Conservation (phyloP, 345 rosid genomes). For the Citrus inodora region DNA sequence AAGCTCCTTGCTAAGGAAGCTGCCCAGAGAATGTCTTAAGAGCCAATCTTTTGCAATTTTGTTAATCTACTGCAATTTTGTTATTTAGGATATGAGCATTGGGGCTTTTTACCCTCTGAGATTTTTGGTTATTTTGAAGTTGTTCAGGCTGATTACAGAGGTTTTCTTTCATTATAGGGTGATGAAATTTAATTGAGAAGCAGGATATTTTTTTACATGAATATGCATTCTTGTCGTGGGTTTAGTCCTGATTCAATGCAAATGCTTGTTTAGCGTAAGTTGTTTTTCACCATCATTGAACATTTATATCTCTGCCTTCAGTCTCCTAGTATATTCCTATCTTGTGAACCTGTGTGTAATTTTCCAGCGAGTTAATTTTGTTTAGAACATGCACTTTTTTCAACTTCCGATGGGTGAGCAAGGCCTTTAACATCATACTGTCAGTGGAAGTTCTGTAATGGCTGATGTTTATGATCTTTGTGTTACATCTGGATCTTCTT, state of each 20-base stretch:
- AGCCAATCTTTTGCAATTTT: background rate
- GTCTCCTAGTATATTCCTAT: too few species aligned
- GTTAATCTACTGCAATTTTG: background rate
- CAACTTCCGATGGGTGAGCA: background rate
- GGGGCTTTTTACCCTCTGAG: background rate
- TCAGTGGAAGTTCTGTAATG: background rate
- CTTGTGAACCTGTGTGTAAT: background rate
- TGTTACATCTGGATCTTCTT: background rate
- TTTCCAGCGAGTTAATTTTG: background rate
- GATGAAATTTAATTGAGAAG: background rate
- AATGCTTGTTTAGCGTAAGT: too few species aligned
- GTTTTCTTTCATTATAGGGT: background rate
- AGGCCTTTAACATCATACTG: background rate
- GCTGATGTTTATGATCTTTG: background rate
- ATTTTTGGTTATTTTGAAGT: background rate
- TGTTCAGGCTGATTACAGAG: background rate
- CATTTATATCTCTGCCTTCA: background rate
- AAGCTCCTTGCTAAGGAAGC: constrained; percentile 68
- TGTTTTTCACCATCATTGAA: too few species aligned
- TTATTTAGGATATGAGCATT: background rate
- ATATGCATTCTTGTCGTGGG: too few species aligned
- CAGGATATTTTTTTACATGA: too few species aligned
- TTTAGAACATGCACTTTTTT: background rate
- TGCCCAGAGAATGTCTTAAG: constrained; percentile 65
- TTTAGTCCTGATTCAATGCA: too few species aligned